These are phyloP conservation scores for Fragaria nilgerrensis DNA, from an alignment of 306 rosid species.

Conservation along the genomic window DNA sequence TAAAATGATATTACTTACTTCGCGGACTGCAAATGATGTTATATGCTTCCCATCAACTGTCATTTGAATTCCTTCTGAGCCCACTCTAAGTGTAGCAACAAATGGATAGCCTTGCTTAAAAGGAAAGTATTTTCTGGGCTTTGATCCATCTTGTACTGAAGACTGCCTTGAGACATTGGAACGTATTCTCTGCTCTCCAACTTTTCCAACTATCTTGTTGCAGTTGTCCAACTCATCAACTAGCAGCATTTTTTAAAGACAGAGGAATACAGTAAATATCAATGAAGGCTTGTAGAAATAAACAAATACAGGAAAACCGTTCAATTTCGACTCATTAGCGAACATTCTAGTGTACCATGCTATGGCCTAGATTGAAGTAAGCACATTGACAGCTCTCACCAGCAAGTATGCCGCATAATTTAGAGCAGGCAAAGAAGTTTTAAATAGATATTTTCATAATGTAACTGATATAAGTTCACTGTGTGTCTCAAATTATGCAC, in stretches of 20 bases:
- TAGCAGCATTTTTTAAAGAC: constrained; percentile 33
- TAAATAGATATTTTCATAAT: background rate
- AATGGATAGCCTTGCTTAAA: constrained; percentile 91
- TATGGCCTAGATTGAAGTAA: background rate
- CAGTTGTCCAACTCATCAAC: constrained; percentile 98
- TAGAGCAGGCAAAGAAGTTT: background rate
- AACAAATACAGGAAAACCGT: background rate
- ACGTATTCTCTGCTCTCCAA: constrained; percentile 43
- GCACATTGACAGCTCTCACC: background rate
- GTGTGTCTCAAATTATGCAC: background rate
- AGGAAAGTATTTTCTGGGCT: constrained; percentile 68
- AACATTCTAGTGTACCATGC: background rate
- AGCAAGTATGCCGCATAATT: background rate
- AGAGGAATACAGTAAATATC: constrained; percentile 10
- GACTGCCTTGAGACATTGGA: constrained; percentile 54
- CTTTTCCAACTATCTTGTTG: constrained; percentile 84
- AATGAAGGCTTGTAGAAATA: background rate
- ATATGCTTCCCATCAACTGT: constrained; percentile 97
- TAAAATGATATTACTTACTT: constrained; percentile 43
- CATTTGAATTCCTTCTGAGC: constrained; percentile 97
- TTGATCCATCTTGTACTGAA: constrained; percentile 50
- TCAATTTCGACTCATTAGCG: background rate
- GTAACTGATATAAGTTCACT: background rate
- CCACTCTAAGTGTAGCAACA: constrained; percentile 95
- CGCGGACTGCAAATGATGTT: constrained; percentile 90